These are phyloP conservation scores for Podospora tetraspora DNA, from an alignment of 495 filamentous ascomycete genomes.

Conservation along the genomic window DNA sequence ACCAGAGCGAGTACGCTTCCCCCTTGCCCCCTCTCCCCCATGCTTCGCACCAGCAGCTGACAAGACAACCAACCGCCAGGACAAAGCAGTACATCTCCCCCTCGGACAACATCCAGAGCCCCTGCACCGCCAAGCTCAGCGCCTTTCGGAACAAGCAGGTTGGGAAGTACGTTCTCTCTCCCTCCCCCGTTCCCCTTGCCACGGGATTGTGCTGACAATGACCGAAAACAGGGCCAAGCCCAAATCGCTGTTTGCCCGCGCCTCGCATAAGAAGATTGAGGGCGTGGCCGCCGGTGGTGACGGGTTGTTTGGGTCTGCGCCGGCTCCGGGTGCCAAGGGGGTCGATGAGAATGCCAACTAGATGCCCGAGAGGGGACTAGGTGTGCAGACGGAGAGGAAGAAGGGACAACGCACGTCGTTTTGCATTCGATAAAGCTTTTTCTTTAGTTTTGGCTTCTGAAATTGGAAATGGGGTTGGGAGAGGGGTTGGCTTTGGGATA, in stretches of 20 bases:
- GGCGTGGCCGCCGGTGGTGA: constrained; percentile 17
- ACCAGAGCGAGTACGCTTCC: constrained; percentile 54
- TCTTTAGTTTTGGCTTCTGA: not conserved
- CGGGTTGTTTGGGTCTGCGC: constrained; percentile 17
- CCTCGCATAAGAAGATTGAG: constrained; percentile 51
- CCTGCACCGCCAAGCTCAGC: constrained; percentile 84
- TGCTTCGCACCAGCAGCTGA: not conserved
- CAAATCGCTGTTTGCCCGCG: constrained; percentile 59
- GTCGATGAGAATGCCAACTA: not conserved
- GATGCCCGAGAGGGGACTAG: too few species aligned
- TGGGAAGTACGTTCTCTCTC: constrained; percentile 49
- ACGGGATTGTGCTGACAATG: not conserved
- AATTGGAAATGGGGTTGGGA: not conserved
- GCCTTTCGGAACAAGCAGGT: constrained; percentile 80
- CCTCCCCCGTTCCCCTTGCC: not conserved
- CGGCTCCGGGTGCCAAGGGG: not conserved
- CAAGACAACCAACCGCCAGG: constrained; percentile 13
- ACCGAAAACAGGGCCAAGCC: constrained; percentile 50
- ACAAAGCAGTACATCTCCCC: constrained; percentile 78
- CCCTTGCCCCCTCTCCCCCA: not conserved
- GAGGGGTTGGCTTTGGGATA: not conserved
- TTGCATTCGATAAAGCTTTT: not conserved
- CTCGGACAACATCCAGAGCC: constrained; percentile 87
- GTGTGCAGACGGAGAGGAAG: not conserved
- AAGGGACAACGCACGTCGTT: too few species aligned